These are phyloP conservation scores for Cladochytrium tenue DNA, from an alignment of 371 early-diverging fungal genomes.

Conservation along the genomic window DNA sequence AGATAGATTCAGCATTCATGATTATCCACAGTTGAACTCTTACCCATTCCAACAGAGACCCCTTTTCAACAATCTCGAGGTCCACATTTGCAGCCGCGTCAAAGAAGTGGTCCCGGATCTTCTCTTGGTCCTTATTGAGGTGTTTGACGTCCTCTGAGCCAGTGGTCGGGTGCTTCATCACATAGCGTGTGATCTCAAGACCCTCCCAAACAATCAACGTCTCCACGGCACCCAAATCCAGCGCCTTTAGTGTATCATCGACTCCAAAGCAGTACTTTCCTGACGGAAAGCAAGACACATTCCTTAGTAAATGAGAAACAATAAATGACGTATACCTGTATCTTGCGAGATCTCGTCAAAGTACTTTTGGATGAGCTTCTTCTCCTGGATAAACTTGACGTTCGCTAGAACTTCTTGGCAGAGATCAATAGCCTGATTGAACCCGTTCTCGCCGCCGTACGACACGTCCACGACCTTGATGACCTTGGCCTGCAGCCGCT, in stretches of 20 bases:
- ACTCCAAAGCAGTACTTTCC: conserved; percentile 97
- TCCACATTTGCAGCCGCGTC: conserved; percentile 65
- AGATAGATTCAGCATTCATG: neutral
- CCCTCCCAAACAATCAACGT: conserved; percentile 97
- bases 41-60: conserved; percentile 90
- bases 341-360: conserved; percentile 97
- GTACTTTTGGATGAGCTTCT: conserved; percentile 94
- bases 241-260: conserved; percentile 94
- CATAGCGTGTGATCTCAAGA: conserved; percentile 75
- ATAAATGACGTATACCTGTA: conserved; percentile 43
- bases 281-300: no score
- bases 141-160: conserved; percentile 69
- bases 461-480: conserved; percentile 96
- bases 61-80: conserved; percentile 80
- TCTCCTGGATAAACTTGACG: conserved; percentile 98
- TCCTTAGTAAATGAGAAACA: conserved; percentile 2
- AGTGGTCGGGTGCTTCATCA: conserved; percentile 73
- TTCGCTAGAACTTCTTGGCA: conserved; percentile 91
- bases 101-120: conserved; percentile 64
- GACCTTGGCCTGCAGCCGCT: conserved; percentile 85
- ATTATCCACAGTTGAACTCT: conserved; percentile 1
- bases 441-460: conserved; percentile 99
- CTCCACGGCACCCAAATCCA: conserved; percentile 97
- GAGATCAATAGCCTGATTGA: conserved; percentile 98
- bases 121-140: conserved; percentile 83